phyloP scores from a whole-genome alignment of 1,284 basidiomycete genomes.

The Cutaneotrichosporon dermatis region DNA sequence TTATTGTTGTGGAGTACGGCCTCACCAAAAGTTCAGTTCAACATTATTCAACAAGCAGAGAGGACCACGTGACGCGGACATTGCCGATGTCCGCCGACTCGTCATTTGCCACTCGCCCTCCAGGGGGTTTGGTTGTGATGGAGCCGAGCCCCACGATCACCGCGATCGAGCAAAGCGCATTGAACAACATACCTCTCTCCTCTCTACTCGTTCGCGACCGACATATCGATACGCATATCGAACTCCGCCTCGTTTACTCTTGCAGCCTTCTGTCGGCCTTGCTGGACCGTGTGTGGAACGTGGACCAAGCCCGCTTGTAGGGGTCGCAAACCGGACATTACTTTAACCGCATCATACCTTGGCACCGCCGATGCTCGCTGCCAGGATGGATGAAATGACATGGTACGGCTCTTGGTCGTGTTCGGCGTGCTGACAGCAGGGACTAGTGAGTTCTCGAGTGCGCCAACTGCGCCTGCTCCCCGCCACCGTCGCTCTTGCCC shows the following conservation, averaged over 20 bases:
- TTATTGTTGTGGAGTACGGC: not conserved
- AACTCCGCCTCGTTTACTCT: not conserved
- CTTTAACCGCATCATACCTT: not conserved
- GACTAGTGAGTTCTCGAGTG: constrained; percentile 26
- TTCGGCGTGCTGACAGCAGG: constrained; percentile 18
- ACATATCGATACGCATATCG: too few relatives aligned
- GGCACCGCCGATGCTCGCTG: constrained; percentile 10
- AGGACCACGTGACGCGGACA: constrained; percentile 1
- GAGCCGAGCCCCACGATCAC: not conserved
- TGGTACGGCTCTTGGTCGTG: constrained; percentile 10
- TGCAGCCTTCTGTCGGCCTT: too few relatives aligned
- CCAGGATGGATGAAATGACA: constrained; percentile 26
- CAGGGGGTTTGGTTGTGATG: not conserved
- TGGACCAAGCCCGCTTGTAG: too few relatives aligned
- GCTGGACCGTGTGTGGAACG: too few relatives aligned
- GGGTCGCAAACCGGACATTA: too few relatives aligned
- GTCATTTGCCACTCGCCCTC: not conserved
- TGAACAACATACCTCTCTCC: too few relatives aligned
- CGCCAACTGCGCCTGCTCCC: not conserved
- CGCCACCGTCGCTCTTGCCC: not conserved
- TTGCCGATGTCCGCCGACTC: not conserved
- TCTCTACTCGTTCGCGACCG: too few relatives aligned
- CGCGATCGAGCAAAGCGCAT: too few relatives aligned
- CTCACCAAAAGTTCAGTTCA: constrained; percentile 5
- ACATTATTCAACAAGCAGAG: not conserved